A percentile compares a stretch with the other conserved stretches of the same genome.
phyloP scores from a whole-genome alignment of 495 filamentous ascomycete genomes.

The Hypoxylon trugodes region DNA sequence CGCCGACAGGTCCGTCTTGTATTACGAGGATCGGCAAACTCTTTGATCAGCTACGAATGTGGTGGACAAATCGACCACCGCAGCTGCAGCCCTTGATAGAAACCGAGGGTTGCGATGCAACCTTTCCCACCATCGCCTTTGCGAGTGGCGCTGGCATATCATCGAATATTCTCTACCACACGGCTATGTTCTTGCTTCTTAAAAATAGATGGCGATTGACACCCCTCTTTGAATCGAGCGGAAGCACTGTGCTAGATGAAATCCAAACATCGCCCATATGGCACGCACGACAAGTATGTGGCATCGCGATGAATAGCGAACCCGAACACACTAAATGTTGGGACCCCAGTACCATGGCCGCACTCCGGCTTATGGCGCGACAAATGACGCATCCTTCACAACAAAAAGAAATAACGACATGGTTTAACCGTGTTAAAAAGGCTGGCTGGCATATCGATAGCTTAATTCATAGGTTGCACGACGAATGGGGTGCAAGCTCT shows the following conservation, averaged over 20 bases:
- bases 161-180: constrained; percentile 55
- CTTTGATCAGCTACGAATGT: constrained; percentile 6
- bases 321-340: constrained; percentile 29
- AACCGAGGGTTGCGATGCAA: constrained; percentile 1
- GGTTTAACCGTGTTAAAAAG: constrained; percentile 9
- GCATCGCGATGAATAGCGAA: constrained; percentile 33
- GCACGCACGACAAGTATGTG: constrained; percentile 31
- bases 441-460: constrained; percentile 30
- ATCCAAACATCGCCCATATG: constrained; percentile 13
- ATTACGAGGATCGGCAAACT: background rate
- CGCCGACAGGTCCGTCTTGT: background rate
- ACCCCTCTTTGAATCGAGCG: constrained; percentile 4
- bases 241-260: background rate
- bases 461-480: constrained; percentile 15
- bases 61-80: constrained; percentile 14
- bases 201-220: constrained; percentile 43
- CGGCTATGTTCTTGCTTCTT: constrained; percentile 52
- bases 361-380: constrained; percentile 23
- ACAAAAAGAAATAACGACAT: constrained; percentile 14
- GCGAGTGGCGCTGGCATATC: constrained; percentile 51
- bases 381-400: constrained; percentile 11
- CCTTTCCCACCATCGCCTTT: constrained; percentile 52
- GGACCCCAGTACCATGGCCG: constrained; percentile 35
- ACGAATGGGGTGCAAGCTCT: constrained; percentile 36
- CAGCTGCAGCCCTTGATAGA: constrained; percentile 18